Percentiles rank a stretch among this genome's conserved stretches.
Evolutionary conservation across 73 alveolate genomes (phyloP).

Genomic region (Stentor coeruleus): DNA sequence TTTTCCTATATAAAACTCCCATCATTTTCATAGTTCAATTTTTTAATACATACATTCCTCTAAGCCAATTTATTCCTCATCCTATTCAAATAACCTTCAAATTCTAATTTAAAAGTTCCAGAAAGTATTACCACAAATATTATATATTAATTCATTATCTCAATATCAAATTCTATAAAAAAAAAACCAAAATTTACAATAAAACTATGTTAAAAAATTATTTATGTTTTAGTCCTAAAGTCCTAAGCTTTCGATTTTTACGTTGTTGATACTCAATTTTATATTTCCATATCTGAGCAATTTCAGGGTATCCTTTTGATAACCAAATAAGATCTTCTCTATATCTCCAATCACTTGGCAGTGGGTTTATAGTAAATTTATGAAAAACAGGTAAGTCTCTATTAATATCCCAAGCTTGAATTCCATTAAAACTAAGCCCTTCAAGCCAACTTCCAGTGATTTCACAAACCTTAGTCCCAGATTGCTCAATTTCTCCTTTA

Average conservation of each 20-base stretch:
- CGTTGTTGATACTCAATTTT: conserved; percentile 1
- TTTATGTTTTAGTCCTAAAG: too few relatives aligned
- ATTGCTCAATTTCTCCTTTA: not conserved
- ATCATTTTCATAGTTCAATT: too few relatives aligned
- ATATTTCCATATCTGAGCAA: not conserved
- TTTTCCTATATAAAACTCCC: too few relatives aligned
- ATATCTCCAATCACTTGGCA: conserved; percentile 91
- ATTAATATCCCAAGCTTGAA: conserved; percentile 39
- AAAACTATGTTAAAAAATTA: conserved; percentile 59
- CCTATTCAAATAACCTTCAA: too few relatives aligned
- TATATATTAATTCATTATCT: too few relatives aligned
- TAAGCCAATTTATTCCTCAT: too few relatives aligned
- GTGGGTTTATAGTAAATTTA: conserved; percentile 45
- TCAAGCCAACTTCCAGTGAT: conserved; percentile 51
- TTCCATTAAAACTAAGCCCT: conserved; percentile 38
- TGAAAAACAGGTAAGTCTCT: conserved; percentile 35
- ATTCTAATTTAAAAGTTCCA: too few relatives aligned
- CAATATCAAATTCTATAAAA: too few relatives aligned
- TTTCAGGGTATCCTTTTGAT: not conserved
- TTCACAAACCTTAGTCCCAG: not conserved
- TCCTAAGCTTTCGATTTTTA: not conserved
- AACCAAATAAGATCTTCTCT: conserved; percentile 82
- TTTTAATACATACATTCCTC: too few relatives aligned
- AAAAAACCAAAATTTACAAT: too few relatives aligned
- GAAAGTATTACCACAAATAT: too few relatives aligned